Conservation (phyloP, 352 stramenopile genomes). For the Pythium monospermum region DNA sequence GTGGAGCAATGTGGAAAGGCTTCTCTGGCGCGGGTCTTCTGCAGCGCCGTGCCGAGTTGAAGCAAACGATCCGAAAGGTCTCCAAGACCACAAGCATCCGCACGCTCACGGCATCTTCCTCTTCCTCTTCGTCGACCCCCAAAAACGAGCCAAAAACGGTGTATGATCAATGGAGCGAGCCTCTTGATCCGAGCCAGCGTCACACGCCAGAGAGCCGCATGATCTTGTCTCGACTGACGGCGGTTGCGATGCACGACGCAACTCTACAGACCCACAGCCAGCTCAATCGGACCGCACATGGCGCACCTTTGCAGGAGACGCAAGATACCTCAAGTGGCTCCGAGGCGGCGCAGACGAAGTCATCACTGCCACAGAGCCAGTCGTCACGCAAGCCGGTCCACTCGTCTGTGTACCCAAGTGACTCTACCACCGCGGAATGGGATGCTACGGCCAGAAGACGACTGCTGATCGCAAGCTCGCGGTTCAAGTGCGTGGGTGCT, state of each 20-base stretch:
- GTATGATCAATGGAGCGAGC: constrained; percentile 44
- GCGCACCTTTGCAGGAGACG: too few species aligned
- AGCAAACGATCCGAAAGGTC: constrained; percentile 40
- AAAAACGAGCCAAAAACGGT: constrained; percentile 6
- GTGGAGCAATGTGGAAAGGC: constrained; percentile 67
- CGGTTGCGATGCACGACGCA: constrained; percentile 45
- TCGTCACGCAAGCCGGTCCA: too few species aligned
- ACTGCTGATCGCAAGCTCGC: constrained; percentile 59
- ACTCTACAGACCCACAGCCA: too few species aligned
- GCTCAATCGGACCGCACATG: too few species aligned
- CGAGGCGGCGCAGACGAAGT: too few species aligned
- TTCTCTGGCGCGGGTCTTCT: constrained; percentile 62
- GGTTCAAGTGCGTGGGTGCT: constrained; percentile 50
- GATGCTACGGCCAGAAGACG: constrained; percentile 50
- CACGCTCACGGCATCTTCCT: not conserved
- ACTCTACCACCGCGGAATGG: constrained; percentile 48
- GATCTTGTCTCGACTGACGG: constrained; percentile 54
- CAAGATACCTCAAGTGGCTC: constrained; percentile 1
- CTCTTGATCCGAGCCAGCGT: constrained; percentile 33
- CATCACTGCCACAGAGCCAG: too few species aligned
- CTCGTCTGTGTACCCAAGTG: constrained; percentile 71
- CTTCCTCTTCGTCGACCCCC: not conserved
- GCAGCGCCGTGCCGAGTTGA: constrained; percentile 54
- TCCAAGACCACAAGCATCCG: constrained; percentile 46
- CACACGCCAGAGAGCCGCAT: constrained; percentile 58